A percentile compares a stretch with the other conserved stretches of the same genome.
Evolutionary conservation across 345 rosid species (phyloP).

Genomic region (Murraya paniculata): DNA sequence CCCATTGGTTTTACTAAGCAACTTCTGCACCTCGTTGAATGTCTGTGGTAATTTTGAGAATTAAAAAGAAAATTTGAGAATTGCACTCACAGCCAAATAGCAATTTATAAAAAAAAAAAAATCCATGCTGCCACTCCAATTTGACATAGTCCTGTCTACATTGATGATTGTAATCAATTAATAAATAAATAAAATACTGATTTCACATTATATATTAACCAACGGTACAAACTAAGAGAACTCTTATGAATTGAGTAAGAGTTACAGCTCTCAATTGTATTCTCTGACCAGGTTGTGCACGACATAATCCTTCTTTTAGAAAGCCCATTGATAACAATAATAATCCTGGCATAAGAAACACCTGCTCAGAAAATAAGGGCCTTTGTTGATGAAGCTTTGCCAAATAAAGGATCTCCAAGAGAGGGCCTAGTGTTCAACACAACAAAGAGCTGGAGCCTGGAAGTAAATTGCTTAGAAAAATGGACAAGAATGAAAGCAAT

Average conservation of each 20-base stretch:
- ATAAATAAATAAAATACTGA: not conserved
- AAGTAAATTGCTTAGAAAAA: too few species aligned
- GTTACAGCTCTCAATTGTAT: not conserved
- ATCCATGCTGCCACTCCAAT: not conserved
- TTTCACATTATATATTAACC: not conserved
- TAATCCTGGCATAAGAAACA: not conserved
- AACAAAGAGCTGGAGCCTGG: not conserved
- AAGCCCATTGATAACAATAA: not conserved
- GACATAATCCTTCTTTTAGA: not conserved
- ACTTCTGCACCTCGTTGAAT: slow-evolving; percentile 77
- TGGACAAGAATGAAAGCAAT: too few species aligned
- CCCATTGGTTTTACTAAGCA: slow-evolving; percentile 86
- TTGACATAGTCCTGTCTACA: not conserved
- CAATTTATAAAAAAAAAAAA: not conserved
- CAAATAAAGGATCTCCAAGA: not conserved
- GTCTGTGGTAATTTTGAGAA: slow-evolving; percentile 46
- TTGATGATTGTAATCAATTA: not conserved
- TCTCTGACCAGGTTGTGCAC: not conserved
- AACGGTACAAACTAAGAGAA: not conserved
- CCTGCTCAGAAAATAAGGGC: not conserved
- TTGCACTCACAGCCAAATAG: not conserved
- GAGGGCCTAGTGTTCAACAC: not conserved
- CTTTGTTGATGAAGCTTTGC: not conserved
- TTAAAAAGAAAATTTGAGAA: not conserved
- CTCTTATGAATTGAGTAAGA: not conserved